Conservation (phyloP, 1,139 yeast species). For the Wickerhamomyces sp. region DNA sequence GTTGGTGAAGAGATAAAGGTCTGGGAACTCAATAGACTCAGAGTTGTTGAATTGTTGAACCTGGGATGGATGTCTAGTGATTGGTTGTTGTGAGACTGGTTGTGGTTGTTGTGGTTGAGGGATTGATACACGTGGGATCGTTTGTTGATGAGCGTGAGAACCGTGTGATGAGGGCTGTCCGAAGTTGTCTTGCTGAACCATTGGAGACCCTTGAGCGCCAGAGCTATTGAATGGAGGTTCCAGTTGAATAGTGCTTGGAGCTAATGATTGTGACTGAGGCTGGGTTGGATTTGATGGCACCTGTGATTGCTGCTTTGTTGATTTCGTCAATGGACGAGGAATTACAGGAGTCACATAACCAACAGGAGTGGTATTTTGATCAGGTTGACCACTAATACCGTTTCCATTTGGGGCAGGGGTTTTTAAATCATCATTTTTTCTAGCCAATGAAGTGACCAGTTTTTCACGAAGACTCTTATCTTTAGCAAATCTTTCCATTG, state of each 20-base stretch:
- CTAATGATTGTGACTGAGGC: background rate
- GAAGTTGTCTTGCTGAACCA: background rate
- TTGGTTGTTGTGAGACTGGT: background rate
- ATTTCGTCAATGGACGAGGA: background rate
- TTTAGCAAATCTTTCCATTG: constrained; percentile 15
- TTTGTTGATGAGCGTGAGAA: background rate
- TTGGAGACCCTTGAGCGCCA: background rate
- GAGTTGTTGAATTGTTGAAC: background rate
- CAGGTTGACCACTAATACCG: no score
- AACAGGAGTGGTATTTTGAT: no score
- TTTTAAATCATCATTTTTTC: constrained; percentile 2
- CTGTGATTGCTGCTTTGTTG: constrained; percentile 1
- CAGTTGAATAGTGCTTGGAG: background rate
- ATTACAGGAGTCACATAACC: no score
- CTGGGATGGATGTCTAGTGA: background rate
- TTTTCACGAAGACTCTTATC: constrained; percentile 19
- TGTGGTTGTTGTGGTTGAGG: constrained; percentile 1
- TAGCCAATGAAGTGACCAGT: constrained; percentile 16
- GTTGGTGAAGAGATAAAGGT: constrained; percentile 22
- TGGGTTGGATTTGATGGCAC: background rate
- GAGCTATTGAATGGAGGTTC: no score
- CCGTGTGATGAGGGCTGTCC: background rate
- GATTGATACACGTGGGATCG: background rate
- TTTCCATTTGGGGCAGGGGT: constrained; percentile 2
- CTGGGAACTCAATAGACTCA: constrained; percentile 21